These are phyloP conservation scores for Fomitiporia mediterranea DNA, from an alignment of 1,284 basidiomycete genomes.

Conservation along the genomic window DNA sequence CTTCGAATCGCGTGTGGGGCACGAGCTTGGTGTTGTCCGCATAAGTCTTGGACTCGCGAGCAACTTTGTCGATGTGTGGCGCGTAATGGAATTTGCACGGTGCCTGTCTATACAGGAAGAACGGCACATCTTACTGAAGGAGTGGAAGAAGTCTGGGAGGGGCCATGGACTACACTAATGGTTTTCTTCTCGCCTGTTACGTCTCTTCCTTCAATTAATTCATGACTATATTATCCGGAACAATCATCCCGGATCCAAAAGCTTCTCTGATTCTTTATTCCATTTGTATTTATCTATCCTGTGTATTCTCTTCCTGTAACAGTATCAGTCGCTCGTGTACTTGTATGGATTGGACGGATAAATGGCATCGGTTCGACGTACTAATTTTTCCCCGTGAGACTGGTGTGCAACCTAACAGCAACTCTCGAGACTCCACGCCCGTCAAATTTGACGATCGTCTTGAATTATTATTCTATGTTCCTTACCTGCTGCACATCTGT, in stretches of 20 bases:
- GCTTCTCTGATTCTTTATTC: too few species aligned
- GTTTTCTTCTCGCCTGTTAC: neutral
- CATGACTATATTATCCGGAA: neutral
- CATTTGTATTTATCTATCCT: too few species aligned
- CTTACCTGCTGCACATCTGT: too few species aligned
- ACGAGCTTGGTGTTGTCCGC: conserved; percentile 68
- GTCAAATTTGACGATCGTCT: too few species aligned
- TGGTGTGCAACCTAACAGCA: too few species aligned
- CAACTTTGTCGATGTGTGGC: conserved; percentile 70
- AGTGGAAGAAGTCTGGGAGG: conserved; percentile 8
- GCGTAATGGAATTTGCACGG: conserved; percentile 54
- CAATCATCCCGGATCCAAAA: neutral
- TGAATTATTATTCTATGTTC: too few species aligned
- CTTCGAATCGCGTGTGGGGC: conserved; percentile 56
- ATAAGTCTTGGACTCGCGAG: conserved; percentile 73
- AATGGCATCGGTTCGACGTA: neutral
- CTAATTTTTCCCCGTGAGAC: neutral
- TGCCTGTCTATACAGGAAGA: conserved; percentile 41
- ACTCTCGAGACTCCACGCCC: too few species aligned
- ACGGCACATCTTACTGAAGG: conserved; percentile 28
- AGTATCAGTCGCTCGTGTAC: neutral
- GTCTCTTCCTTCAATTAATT: neutral
- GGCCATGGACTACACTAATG: neutral
- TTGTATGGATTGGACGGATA: neutral
- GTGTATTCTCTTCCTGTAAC: too few species aligned